phyloP scores from a whole-genome alignment of 2,329 filamentous ascomycete genomes.

The Neonectria coccinea region DNA sequence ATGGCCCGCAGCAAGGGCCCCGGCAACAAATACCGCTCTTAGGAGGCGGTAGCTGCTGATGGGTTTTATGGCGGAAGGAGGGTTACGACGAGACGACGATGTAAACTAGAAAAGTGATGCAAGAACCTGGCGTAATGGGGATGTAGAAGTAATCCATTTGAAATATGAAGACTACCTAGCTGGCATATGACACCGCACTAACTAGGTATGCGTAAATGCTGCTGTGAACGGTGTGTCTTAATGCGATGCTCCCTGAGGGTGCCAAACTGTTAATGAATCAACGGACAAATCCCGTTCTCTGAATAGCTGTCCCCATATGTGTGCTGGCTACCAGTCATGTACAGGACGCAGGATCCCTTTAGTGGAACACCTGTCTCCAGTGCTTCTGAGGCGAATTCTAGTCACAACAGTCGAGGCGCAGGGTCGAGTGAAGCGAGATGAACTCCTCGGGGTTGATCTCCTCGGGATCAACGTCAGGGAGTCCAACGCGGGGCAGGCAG shows the following conservation, averaged over 20 bases:
- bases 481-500: slow-evolving; percentile 30
- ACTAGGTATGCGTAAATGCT: slow-evolving; percentile 4
- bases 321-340: neutral
- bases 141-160: slow-evolving; percentile 18
- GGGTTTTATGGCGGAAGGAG: slow-evolving; percentile 6
- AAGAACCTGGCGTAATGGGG: slow-evolving; percentile 9
- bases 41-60: slow-evolving; percentile 4
- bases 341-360: neutral
- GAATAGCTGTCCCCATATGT: neutral
- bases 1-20: slow-evolving; percentile 52
- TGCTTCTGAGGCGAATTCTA: slow-evolving; percentile 47
- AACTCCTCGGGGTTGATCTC: slow-evolving; percentile 45
- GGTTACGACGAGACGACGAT: slow-evolving; percentile 32
- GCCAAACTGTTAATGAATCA: slow-evolving; percentile 1
- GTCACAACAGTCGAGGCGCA: slow-evolving; percentile 40
- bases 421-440: slow-evolving; percentile 33
- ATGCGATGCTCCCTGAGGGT: slow-evolving; percentile 5
- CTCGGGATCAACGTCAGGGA: slow-evolving; percentile 34
- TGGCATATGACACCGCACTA: slow-evolving; percentile 1
- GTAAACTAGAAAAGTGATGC: slow-evolving; percentile 17
- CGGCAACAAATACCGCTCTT: slow-evolving; percentile 38
- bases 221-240: neutral
- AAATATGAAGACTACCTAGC: neutral
- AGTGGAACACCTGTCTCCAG: slow-evolving; percentile 40
- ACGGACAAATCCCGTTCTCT: neutral